phyloP scores from a whole-genome alignment of 441 rosid species.

The Pelargonium fulgidum region DNA sequence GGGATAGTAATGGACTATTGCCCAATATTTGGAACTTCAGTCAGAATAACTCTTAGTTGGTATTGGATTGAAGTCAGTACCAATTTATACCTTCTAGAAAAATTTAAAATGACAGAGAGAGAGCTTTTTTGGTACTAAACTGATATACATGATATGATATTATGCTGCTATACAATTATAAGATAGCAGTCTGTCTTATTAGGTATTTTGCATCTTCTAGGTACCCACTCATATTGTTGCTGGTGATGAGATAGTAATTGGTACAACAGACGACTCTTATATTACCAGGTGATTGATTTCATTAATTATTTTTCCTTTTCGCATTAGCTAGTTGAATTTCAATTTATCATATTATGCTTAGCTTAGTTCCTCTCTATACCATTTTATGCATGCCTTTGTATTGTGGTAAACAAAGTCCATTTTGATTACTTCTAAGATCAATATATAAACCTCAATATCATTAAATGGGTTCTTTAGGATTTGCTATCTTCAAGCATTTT shows the following conservation, averaged over 20 bases:
- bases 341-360: neutral
- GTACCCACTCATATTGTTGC: conserved; percentile 68
- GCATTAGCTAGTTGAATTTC: neutral
- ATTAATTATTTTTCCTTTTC: neutral
- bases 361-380: neutral
- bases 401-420: neutral
- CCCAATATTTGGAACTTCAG: neutral
- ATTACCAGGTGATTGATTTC: conserved; percentile 51
- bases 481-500: no score
- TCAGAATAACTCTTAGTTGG: neutral
- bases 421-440: no score
- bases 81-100: neutral
- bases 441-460: no score
- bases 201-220: conserved; percentile 26
- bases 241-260: conserved; percentile 70
- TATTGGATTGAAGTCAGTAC: neutral
- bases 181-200: neutral
- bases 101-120: neutral
- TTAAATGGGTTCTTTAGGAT: no score
- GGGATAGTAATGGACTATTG: neutral
- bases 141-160: neutral
- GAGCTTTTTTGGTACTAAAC: neutral
- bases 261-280: conserved; percentile 60
- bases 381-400: neutral
- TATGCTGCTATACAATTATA: neutral